Evolutionary conservation across 2,329 filamentous ascomycete species (phyloP), one percentile per base, ranked within the genome.

Genomic region (Aspergillus niger): DNA sequence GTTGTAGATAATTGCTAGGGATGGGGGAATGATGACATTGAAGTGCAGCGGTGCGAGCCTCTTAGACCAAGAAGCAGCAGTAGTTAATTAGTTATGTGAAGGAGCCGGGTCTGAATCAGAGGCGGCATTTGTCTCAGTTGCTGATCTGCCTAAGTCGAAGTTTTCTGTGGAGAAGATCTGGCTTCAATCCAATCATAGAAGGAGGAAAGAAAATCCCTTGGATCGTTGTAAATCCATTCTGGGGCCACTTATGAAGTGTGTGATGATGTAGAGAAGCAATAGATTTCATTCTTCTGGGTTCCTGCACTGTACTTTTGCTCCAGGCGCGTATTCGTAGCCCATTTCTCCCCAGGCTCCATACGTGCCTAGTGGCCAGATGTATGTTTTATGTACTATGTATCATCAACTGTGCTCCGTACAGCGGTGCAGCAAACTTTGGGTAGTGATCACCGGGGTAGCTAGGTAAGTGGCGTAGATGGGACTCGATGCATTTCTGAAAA

Each of bases 301-400:
- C 52, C 50, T 54, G 59, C 59, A 61, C 36, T 54, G 59, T 61
- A 61, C 59, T 61, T 61, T 61, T 49, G 59, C 47, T 20, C 30
- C 38, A 53, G 26, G 28, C 10, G 20, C 22, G 28, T 60, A 44
- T 32, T 24, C n/a, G 44, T 5, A 17, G 17, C 39, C 24, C 22
- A 24, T 55, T 48, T 32, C 41, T 39, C 49, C 47, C 26, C 48
- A 51, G 58, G 41, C 36, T 49, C 26, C 41, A 44, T 36, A 13
- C 24, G 41, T 44, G n/a, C 41, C 36, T 55, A 36, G 24, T 24
- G 17, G 48, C 26, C 48, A 20, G 26, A 50, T 58, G 36, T 55
- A 55, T 38, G 36, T 13, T 26, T 48, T 55, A 54, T 39, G 20
- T 38, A 39, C 41, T 30, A 30, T 30, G 26, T 50, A 50, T 20